A percentile compares a stretch with the other conserved stretches of the same genome.
Evolutionary conservation across 2,329 filamentous ascomycete genomes (phyloP).

Genomic region (Fusarium sp.): DNA sequence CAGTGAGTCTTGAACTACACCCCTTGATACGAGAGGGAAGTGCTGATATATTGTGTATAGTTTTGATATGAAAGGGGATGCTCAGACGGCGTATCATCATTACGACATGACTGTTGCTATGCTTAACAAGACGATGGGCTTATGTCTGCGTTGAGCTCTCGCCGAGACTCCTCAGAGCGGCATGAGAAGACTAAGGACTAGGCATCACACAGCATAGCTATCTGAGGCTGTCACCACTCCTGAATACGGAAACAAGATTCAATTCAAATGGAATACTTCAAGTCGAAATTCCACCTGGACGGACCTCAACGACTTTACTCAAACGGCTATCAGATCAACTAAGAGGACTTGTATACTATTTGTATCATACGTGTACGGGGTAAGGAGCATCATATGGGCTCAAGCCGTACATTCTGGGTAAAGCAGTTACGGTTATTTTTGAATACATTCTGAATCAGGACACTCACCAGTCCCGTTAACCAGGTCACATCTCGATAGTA

Average conservation of each 20-base stretch:
- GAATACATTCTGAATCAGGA: constrained; percentile 36
- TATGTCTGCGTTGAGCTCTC: constrained; percentile 67
- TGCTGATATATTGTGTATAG: constrained; percentile 33
- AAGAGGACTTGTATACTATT: constrained; percentile 12
- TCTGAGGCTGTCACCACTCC: not conserved
- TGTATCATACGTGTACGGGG: constrained; percentile 23
- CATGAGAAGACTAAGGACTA: not conserved
- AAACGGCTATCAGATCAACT: not conserved
- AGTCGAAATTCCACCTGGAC: not conserved
- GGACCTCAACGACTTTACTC: not conserved
- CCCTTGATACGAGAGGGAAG: not conserved
- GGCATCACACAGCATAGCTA: not conserved
- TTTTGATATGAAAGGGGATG: constrained; percentile 37
- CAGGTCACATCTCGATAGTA: constrained; percentile 25
- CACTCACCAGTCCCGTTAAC: constrained; percentile 4
- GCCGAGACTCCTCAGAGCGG: not conserved
- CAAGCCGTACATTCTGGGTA: not conserved
- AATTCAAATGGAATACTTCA: no score
- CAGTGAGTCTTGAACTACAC: constrained; percentile 44
- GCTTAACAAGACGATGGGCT: constrained; percentile 81
- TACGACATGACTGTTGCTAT: constrained; percentile 80
- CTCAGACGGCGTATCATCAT: constrained; percentile 65
- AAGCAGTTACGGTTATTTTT: constrained; percentile 19
- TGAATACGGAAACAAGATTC: not conserved
- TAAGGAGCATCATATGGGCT: not conserved